Conservation (phyloP, 225 moss, liverwort and hornwort genomes). For the Polytrichum commune region DNA sequence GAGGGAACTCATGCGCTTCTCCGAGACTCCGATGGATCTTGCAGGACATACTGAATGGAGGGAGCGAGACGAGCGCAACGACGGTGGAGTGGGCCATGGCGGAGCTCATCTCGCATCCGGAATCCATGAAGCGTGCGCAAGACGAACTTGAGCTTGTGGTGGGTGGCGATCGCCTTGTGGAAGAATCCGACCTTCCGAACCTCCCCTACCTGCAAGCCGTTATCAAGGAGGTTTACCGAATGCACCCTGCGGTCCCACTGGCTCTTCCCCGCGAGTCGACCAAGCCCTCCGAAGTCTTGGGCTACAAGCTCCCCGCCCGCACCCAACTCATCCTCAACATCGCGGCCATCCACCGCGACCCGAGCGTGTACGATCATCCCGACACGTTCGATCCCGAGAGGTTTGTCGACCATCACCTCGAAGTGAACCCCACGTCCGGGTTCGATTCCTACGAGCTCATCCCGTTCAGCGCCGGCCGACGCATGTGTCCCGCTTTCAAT, state of each 20-base stretch:
- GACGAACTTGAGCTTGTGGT: slow-evolving; percentile 63
- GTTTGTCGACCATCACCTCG: slow-evolving; percentile 25
- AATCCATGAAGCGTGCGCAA: slow-evolving; percentile 26
- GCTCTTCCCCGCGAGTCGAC: slow-evolving; percentile 51
- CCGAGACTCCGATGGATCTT: not conserved
- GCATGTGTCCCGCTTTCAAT: slow-evolving; percentile 30
- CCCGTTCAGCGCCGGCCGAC: slow-evolving; percentile 27
- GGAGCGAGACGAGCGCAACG: slow-evolving; percentile 47
- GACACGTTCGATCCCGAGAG: slow-evolving; percentile 45
- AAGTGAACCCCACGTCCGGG: slow-evolving; percentile 4
- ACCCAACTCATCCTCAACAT: slow-evolving; percentile 57
- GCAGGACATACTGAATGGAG: slow-evolving; percentile 63
- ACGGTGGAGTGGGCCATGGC: slow-evolving; percentile 51
- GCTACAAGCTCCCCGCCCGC: slow-evolving; percentile 49
- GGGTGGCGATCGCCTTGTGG: slow-evolving; percentile 41
- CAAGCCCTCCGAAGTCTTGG: slow-evolving; percentile 26
- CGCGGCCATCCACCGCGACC: slow-evolving; percentile 22
- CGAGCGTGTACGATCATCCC: slow-evolving; percentile 32
- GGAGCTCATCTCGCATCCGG: slow-evolving; percentile 46
- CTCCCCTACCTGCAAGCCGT: slow-evolving; percentile 34
- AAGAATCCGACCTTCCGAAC: slow-evolving; percentile 34
- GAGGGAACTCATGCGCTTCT: too few species aligned
- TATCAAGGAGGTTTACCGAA: slow-evolving; percentile 61
- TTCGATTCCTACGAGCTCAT: slow-evolving; percentile 21
- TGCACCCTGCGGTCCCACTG: slow-evolving; percentile 35